phyloP scores from a whole-genome alignment of 495 filamentous ascomycete genomes.

The Talaromyces liani region DNA sequence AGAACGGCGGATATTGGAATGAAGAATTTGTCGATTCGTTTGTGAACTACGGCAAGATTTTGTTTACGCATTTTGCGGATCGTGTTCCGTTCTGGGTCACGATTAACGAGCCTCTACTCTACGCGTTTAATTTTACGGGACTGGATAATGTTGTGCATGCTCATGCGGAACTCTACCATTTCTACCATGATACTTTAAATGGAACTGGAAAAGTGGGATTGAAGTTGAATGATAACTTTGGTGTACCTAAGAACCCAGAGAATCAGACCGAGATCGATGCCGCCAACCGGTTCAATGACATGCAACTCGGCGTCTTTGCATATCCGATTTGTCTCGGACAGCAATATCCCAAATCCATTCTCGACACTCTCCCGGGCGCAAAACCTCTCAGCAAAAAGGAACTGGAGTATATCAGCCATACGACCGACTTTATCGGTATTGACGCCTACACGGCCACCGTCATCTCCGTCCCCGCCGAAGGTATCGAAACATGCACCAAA shows the following conservation, averaged over 20 bases:
- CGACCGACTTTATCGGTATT: slow-evolving; percentile 37
- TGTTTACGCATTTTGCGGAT: slow-evolving; percentile 34
- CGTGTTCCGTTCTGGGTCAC: slow-evolving; percentile 39
- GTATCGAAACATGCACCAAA: slow-evolving; percentile 26
- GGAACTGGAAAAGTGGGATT: slow-evolving; percentile 31
- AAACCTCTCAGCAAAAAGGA: slow-evolving; percentile 25
- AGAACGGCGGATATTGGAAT: slow-evolving; percentile 28
- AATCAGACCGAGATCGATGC: slow-evolving; percentile 28
- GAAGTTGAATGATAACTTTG: slow-evolving; percentile 38
- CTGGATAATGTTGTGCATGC: slow-evolving; percentile 29
- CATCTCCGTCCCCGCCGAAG: slow-evolving; percentile 26
- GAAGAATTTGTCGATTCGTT: slow-evolving; percentile 28
- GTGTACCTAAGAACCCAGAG: slow-evolving; percentile 26
- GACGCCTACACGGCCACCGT: slow-evolving; percentile 41
- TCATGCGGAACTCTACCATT: slow-evolving; percentile 31
- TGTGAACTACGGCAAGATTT: slow-evolving; percentile 30
- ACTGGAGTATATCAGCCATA: slow-evolving; percentile 24
- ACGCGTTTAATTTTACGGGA: slow-evolving; percentile 23
- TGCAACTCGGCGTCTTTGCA: slow-evolving; percentile 29
- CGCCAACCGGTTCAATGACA: slow-evolving; percentile 31
- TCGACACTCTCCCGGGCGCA: slow-evolving; percentile 21
- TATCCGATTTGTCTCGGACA: slow-evolving; percentile 35
- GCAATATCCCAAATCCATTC: slow-evolving; percentile 28
- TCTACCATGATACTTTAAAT: slow-evolving; percentile 31
- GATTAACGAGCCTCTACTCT: slow-evolving; percentile 36